phyloP scores from a whole-genome alignment of 345 rosid species.

The Aquilaria sinensis region DNA sequence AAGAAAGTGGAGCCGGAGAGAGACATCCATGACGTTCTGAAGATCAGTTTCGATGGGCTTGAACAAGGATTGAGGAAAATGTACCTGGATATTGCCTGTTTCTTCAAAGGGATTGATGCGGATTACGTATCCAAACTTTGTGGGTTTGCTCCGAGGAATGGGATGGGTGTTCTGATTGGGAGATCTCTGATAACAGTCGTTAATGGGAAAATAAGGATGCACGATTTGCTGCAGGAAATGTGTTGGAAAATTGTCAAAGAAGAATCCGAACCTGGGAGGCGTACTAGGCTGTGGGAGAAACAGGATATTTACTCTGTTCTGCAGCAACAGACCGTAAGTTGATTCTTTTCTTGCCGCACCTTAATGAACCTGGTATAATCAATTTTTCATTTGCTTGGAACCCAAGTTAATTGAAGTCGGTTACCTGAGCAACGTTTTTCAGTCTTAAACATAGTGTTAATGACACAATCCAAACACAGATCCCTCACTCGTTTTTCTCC shows the following conservation, averaged over 20 bases:
- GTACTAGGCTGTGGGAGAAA: slow-evolving; percentile 8
- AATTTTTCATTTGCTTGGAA: too few relatives aligned
- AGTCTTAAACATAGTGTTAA: too few relatives aligned
- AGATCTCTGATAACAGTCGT: slow-evolving; percentile 5
- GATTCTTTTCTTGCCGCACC: too few relatives aligned
- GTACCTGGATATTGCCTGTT: slow-evolving; percentile 17
- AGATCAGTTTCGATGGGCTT: slow-evolving; percentile 6
- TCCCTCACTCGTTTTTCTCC: neutral
- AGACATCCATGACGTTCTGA: neutral
- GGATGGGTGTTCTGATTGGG: neutral
- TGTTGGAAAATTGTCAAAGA: slow-evolving; percentile 1
- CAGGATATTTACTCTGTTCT: slow-evolving; percentile 2
- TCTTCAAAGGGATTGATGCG: neutral
- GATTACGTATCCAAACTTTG: neutral
- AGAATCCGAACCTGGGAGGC: slow-evolving; percentile 6
- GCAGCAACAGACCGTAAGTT: neutral
- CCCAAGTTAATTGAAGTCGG: too few relatives aligned
- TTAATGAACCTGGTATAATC: too few relatives aligned
- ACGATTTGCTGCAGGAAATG: slow-evolving; percentile 28
- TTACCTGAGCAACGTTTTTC: too few relatives aligned
- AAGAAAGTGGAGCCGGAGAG: neutral
- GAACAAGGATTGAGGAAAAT: neutral
- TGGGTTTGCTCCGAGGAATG: neutral
- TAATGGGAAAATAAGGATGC: slow-evolving; percentile 6
- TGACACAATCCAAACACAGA: too few relatives aligned